Evolutionary conservation across 2,329 filamentous ascomycete genomes (phyloP).

Genomic region (Thermomyces lanuginosus): DNA sequence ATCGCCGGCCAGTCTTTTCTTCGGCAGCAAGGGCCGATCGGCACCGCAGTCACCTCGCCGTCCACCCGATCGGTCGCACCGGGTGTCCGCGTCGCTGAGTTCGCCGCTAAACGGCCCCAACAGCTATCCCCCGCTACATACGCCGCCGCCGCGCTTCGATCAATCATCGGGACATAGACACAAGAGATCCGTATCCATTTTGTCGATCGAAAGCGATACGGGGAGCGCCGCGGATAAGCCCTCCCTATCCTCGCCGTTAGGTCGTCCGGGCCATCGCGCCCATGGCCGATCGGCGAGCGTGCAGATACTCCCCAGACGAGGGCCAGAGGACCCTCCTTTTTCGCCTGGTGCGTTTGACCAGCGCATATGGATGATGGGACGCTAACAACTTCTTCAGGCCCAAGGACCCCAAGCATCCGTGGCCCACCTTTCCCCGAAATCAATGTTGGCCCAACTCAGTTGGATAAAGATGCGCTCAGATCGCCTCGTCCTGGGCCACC

Average conservation of each 20-base stretch:
- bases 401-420: too few species aligned
- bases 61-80: constrained; percentile 16
- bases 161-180: constrained; percentile 42
- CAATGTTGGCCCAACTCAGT: too few species aligned
- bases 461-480: too few species aligned
- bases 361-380: too few species aligned
- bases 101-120: constrained; percentile 23
- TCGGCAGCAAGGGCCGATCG: constrained; percentile 20
- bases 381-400: too few species aligned
- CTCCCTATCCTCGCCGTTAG: constrained; percentile 17
- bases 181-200: constrained; percentile 64
- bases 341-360: too few species aligned
- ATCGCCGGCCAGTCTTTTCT: constrained; percentile 22
- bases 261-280: constrained; percentile 42
- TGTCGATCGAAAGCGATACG: constrained; percentile 50
- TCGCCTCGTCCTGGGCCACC: constrained; percentile 11
- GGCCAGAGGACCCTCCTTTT: constrained; percentile 22
- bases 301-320: constrained; percentile 47
- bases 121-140: constrained; percentile 24
- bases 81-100: constrained; percentile 25
- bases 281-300: constrained; percentile 70
- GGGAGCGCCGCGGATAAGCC: constrained; percentile 13
- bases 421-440: too few species aligned
- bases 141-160: constrained; percentile 12
- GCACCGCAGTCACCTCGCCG: constrained; percentile 18